Conservation (phyloP, 1,284 basidiomycete genomes). For the Omphalotus olearius region DNA sequence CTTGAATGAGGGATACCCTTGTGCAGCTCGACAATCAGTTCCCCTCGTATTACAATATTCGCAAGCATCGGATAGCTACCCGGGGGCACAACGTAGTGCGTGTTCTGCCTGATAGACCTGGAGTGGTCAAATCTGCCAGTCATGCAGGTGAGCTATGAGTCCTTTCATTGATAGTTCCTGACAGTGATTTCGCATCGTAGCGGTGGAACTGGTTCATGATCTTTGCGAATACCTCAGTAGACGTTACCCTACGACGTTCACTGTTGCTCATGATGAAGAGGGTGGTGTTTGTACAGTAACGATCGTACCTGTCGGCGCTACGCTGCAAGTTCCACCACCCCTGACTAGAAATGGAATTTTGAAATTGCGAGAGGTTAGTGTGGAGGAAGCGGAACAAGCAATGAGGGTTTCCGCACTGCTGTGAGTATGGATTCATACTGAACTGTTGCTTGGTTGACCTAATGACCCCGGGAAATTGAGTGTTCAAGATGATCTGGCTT, state of each 20-base stretch:
- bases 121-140: conserved; percentile 45
- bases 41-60: conserved; percentile 11
- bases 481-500: conserved; percentile 69
- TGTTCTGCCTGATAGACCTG: conserved; percentile 35
- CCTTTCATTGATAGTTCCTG: neutral
- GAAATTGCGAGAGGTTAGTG: conserved; percentile 17
- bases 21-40: conserved; percentile 13
- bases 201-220: conserved; percentile 62
- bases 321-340: conserved; percentile 43
- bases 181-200: conserved; percentile 26
- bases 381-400: conserved; percentile 47
- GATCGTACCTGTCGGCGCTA: conserved; percentile 45
- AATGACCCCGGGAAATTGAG: conserved; percentile 21
- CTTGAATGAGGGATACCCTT: neutral
- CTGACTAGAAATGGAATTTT: conserved; percentile 3
- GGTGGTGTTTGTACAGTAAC: conserved; percentile 46
- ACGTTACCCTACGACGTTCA: conserved; percentile 58
- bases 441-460: conserved; percentile 9
- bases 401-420: conserved; percentile 54
- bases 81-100: conserved; percentile 11
- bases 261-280: conserved; percentile 38
- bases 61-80: conserved; percentile 13
- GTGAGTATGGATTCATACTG: conserved; percentile 32
- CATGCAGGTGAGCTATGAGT: conserved; percentile 41
- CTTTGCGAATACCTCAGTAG: conserved; percentile 60